Evolutionary conservation across 208 protist genomes (phyloP).

Genomic region (Crithidia sp.): DNA sequence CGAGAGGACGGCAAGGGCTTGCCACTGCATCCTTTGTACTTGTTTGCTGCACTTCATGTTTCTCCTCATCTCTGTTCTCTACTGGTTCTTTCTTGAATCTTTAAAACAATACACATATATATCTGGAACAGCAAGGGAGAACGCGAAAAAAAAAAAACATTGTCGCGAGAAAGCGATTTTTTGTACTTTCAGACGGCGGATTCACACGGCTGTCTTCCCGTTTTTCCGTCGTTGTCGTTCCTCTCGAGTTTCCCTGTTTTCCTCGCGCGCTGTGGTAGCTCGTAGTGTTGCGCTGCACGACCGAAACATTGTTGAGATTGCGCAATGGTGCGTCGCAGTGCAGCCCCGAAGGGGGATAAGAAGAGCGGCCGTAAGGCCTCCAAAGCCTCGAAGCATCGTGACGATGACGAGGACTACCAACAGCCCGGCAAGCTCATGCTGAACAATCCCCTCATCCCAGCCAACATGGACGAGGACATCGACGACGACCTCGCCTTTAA

Average conservation of each 20-base stretch:
- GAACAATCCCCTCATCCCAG: constrained; percentile 84
- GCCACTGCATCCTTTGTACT: too few relatives aligned
- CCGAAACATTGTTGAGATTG: not conserved
- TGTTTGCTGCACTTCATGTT: too few relatives aligned
- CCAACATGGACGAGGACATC: constrained; percentile 90
- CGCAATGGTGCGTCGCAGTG: constrained; percentile 28
- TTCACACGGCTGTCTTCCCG: not conserved
- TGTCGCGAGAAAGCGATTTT: too few relatives aligned
- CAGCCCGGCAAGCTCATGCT: constrained; percentile 69
- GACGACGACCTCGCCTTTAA: constrained; percentile 92
- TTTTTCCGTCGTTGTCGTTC: constrained; percentile 8
- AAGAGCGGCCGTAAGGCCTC: constrained; percentile 16
- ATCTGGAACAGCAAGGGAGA: too few relatives aligned
- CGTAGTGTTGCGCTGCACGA: too few relatives aligned
- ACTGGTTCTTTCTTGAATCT: too few relatives aligned
- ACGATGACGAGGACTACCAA: constrained; percentile 49
- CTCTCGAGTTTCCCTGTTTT: not conserved
- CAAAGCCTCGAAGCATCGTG: constrained; percentile 8
- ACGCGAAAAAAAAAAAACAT: too few relatives aligned
- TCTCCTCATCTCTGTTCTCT: too few relatives aligned
- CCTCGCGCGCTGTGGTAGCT: not conserved
- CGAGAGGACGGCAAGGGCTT: too few relatives aligned
- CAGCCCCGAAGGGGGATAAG: constrained; percentile 3
- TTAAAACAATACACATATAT: too few relatives aligned
- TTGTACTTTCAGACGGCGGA: not conserved